A percentile compares a stretch with the other conserved stretches of the same genome.
Conservation (phyloP, 768 basidiomycete genomes). For the Collybia nuda region DNA sequence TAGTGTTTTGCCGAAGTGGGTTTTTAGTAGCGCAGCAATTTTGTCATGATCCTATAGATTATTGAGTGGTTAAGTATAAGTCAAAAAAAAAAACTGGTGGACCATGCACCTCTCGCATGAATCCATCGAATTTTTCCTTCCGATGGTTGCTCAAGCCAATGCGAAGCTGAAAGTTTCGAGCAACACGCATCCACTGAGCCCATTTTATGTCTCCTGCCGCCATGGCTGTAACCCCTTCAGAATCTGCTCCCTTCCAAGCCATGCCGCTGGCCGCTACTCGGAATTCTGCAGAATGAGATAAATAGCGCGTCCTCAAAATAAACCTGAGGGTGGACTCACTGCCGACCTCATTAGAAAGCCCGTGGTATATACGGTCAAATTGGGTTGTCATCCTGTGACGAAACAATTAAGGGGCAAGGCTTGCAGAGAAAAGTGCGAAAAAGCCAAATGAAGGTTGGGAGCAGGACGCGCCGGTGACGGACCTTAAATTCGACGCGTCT, state of each 20-base stretch:
- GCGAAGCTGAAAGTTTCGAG: conserved; percentile 87
- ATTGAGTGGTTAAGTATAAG: neutral
- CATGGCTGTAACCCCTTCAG: conserved; percentile 61
- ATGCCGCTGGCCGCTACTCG: conserved; percentile 89
- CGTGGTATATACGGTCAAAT: conserved; percentile 85
- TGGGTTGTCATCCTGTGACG: conserved; percentile 63
- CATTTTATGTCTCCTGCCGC: conserved; percentile 77
- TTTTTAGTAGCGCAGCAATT: conserved; percentile 76
- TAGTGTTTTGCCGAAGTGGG: conserved; percentile 81
- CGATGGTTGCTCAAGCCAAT: conserved; percentile 77
- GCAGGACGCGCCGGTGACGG: conserved; percentile 40
- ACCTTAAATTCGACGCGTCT: conserved; percentile 41
- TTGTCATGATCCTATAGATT: conserved; percentile 84
- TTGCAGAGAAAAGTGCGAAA: neutral
- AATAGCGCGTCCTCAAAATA: conserved; percentile 5
- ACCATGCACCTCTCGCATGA: conserved; percentile 83
- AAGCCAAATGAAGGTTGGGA: conserved; percentile 2
- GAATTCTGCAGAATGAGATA: conserved; percentile 53
- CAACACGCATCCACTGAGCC: conserved; percentile 90
- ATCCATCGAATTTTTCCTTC: conserved; percentile 90
- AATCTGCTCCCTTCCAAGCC: conserved; percentile 88
- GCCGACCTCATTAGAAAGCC: conserved; percentile 67
- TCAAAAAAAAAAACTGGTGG: neutral
- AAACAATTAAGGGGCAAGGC: neutral
- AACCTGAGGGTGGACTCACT: conserved; percentile 55